Conservation (phyloP, 176 grass and related monocot genomes). For the Paspalum notatum region DNA sequence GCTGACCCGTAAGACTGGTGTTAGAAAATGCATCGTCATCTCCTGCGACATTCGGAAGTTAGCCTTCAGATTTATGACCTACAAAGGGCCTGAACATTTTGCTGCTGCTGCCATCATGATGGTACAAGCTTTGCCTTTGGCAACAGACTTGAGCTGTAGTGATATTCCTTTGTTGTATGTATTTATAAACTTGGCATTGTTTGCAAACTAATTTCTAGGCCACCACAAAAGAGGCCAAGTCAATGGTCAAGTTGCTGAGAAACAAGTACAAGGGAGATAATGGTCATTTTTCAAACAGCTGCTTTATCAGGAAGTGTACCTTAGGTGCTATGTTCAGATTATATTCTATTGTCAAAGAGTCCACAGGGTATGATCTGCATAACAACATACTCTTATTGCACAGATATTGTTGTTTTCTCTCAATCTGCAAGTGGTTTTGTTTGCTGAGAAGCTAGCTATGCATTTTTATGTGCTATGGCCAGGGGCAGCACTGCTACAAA, state of each 20-base stretch:
- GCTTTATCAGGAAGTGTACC: neutral
- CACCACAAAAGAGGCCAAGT: neutral
- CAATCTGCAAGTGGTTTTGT: neutral
- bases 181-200: neutral
- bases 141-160: neutral
- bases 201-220: slow-evolving; percentile 1
- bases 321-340: neutral
- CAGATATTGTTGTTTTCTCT: neutral
- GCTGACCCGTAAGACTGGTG: neutral
- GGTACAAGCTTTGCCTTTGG: slow-evolving; percentile 2
- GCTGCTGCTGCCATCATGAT: neutral
- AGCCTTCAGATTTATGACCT: neutral
- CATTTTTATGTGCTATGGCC: neutral
- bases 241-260: neutral
- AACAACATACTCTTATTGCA: neutral
- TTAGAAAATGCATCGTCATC: neutral
- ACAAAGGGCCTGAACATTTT: neutral
- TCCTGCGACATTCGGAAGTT: neutral
- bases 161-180: neutral
- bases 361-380: neutral
- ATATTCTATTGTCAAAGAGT: neutral
- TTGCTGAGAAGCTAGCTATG: neutral
- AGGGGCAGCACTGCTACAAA: neutral
- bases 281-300: neutral
- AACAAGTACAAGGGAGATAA: neutral